A percentile compares a stretch with the other conserved stretches of the same genome.
phyloP scores from a whole-genome alignment of 2,329 filamentous ascomycete genomes.

The Ambrosiella cleistominuta region DNA sequence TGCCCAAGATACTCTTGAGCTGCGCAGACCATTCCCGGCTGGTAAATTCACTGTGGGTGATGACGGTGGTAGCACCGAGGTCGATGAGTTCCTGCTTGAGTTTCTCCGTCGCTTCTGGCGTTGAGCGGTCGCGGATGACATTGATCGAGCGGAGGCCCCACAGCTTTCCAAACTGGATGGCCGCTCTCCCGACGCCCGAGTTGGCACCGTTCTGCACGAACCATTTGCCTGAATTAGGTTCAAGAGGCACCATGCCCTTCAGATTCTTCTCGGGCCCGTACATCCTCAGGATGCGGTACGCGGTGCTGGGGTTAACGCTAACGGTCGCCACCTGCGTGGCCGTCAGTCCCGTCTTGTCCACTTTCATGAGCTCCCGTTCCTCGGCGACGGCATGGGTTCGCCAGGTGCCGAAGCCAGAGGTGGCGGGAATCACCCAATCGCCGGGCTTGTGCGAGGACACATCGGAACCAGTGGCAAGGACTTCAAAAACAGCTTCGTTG shows the following conservation, averaged over 20 bases:
- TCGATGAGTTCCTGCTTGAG: slow-evolving; percentile 33
- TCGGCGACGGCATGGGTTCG: slow-evolving; percentile 68
- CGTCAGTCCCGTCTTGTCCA: slow-evolving; percentile 54
- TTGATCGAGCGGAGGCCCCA: slow-evolving; percentile 91
- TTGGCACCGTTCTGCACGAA: slow-evolving; percentile 96
- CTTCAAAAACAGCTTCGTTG: slow-evolving; percentile 88
- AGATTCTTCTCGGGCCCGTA: slow-evolving; percentile 35
- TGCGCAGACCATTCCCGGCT: slow-evolving; percentile 38
- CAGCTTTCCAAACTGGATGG: slow-evolving; percentile 67
- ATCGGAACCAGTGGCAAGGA: slow-evolving; percentile 44
- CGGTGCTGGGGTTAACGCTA: slow-evolving; percentile 82
- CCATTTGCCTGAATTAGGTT: slow-evolving; percentile 52
- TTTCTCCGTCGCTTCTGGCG: slow-evolving; percentile 43
- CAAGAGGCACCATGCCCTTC: slow-evolving; percentile 28
- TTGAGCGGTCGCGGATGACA: slow-evolving; percentile 57
- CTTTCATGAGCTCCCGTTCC: slow-evolving; percentile 40
- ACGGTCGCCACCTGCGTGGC: slow-evolving; percentile 73
- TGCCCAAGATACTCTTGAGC: slow-evolving; percentile 49
- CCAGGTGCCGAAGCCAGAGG: slow-evolving; percentile 80
- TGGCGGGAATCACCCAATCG: slow-evolving; percentile 86
- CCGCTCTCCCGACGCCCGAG: slow-evolving; percentile 75
- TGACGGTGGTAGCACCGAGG: slow-evolving; percentile 39
- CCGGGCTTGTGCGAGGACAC: slow-evolving; percentile 44
- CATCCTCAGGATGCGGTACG: slow-evolving; percentile 80
- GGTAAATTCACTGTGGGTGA: slow-evolving; percentile 38